Base-by-base conservation (phyloP, 1,139 yeast species). In the Debaryomyces singareniensis region DNA sequence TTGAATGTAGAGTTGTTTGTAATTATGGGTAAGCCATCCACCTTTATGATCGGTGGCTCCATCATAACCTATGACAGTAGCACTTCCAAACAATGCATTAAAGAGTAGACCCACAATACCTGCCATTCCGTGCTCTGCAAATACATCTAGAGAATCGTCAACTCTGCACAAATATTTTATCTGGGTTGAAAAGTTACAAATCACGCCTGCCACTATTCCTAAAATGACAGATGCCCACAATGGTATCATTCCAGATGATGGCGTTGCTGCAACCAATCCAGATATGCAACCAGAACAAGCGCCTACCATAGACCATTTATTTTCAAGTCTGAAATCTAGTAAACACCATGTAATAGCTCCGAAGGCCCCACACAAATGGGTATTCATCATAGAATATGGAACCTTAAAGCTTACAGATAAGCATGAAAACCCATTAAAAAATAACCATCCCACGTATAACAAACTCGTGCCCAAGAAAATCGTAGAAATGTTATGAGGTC, bases 121-220 rank as follows among this genome's bases (percentile, higher is more conserved):
- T 0, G 97, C 97, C 47, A 91, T 71, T 33, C 96, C 97, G 80
- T 91, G 98, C 75, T 89, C 97, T 14, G 97, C 97, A 54, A 91
- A 72, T 29, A 89, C 81, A 79, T 91, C 97, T 48, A 91, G 68
- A 3, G 96, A 80, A 58, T 91, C 98, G 55, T 91, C 97, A 35
- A 87, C 91, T 37, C 71, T 72, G 33, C 82, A 63, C 37, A 85
- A 58, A 52, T 83, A 86, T 61, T 91, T 91, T 55, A 91, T 61
- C 50, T 86, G 83, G 33, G 97, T 89, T 34, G 95, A 67, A 50
- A 84, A 84, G 66, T 91, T 89, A 72, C 97, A 91, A 26, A 82
- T 75, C 11, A 79, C 58, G 20, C 96, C 95, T 0, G 96, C 68
- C 2, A 75, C 72, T 20, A 85, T 66, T 3, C 97, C 97, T 39